These are phyloP conservation scores for Silene latifolia DNA, from an alignment of 148 eudicot genomes.

Conservation along the genomic window DNA sequence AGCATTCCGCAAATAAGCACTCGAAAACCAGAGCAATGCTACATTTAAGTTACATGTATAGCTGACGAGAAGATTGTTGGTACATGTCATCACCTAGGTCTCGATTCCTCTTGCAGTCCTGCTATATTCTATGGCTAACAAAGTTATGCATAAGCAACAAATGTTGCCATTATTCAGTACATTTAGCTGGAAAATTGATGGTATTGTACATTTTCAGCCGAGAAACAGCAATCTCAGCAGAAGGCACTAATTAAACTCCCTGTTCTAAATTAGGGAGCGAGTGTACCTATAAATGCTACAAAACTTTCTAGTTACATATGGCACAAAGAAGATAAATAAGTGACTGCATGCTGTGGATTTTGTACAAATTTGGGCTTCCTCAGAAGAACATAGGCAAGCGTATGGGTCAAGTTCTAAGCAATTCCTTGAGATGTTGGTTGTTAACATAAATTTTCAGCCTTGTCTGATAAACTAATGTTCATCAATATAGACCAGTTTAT, in stretches of 20 bases:
- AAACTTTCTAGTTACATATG: slow-evolving; percentile 17
- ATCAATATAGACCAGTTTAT: slow-evolving; percentile 1
- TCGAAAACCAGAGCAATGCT: too few species aligned
- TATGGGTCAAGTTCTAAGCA: background rate
- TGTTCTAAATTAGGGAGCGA: slow-evolving; percentile 11
- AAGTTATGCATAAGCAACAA: background rate
- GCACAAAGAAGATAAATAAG: slow-evolving; percentile 16
- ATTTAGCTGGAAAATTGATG: background rate
- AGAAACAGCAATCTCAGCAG: background rate
- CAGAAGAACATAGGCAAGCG: background rate
- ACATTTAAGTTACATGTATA: too few species aligned
- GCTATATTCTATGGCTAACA: too few species aligned
- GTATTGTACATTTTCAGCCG: background rate
- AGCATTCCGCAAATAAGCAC: too few species aligned
- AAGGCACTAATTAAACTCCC: background rate
- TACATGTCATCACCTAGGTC: background rate
- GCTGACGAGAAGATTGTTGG: slow-evolving; percentile 28
- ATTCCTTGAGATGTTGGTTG: background rate
- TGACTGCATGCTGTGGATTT: slow-evolving; percentile 4
- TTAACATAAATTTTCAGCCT: background rate
- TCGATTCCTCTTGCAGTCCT: too few species aligned
- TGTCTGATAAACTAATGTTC: background rate
- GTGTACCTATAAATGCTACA: slow-evolving; percentile 10
- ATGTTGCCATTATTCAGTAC: background rate
- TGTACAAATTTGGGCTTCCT: slow-evolving; percentile 25